Evolutionary conservation across 2,329 filamentous ascomycete genomes (phyloP).

Genomic region (Fusarium albidum): DNA sequence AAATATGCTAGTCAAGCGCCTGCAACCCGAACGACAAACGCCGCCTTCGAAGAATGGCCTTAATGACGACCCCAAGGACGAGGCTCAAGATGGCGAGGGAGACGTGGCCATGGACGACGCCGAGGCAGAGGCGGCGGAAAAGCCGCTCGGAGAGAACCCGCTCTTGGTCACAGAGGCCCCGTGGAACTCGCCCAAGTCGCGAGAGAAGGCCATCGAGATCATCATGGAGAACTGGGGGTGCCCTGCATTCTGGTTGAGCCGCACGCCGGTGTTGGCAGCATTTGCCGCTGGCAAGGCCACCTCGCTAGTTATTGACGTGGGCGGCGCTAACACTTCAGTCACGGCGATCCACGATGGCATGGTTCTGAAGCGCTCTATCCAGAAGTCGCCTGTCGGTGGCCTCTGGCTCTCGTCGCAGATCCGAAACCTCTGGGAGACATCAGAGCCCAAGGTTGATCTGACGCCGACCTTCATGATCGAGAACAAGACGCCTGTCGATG

Average conservation of each 20-base stretch:
- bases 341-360: constrained; percentile 94
- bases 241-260: constrained; percentile 92
- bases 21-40: constrained; percentile 79
- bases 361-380: constrained; percentile 88
- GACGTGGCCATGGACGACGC: constrained; percentile 67
- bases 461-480: constrained; percentile 88
- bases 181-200: constrained; percentile 87
- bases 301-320: constrained; percentile 90
- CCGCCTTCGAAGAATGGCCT: constrained; percentile 79
- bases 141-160: constrained; percentile 87
- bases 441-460: constrained; percentile 74
- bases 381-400: constrained; percentile 85
- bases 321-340: constrained; percentile 86
- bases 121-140: constrained; percentile 64
- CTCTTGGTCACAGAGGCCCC: constrained; percentile 92
- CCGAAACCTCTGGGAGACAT: constrained; percentile 77
- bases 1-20: constrained; percentile 85
- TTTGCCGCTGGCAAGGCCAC: constrained; percentile 95
- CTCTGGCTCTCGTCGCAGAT: constrained; percentile 92
- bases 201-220: constrained; percentile 95
- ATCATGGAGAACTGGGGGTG: constrained; percentile 97
- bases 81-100: constrained; percentile 67
- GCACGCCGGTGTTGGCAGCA: constrained; percentile 87
- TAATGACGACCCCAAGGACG: constrained; percentile 71
- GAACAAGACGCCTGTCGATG: constrained; percentile 88